A percentile compares a stretch with the other conserved stretches of the same genome.
These are phyloP conservation scores for Metarhizium brunneum DNA, from an alignment of 2,329 filamentous ascomycete species.

Conservation along the genomic window DNA sequence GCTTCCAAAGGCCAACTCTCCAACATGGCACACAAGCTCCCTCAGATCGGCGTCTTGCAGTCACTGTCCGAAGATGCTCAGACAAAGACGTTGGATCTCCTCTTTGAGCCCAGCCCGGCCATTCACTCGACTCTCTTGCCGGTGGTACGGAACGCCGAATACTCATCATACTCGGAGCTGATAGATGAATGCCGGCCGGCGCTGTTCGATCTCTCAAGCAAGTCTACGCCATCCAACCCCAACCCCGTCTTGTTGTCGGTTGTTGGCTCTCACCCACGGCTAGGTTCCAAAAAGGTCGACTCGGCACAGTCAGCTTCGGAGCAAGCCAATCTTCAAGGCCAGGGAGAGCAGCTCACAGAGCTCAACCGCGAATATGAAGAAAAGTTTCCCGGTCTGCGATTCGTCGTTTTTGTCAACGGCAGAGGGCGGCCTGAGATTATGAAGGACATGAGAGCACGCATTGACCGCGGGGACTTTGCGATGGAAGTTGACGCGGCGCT, in stretches of 20 bases:
- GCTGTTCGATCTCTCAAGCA: constrained; percentile 50
- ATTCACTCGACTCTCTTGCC: constrained; percentile 66
- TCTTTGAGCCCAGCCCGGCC: constrained; percentile 74
- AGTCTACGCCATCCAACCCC: constrained; percentile 36
- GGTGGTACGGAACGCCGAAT: constrained; percentile 45
- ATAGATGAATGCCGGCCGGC: constrained; percentile 57
- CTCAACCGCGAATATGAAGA: constrained; percentile 74
- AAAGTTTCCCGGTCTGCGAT: constrained; percentile 73
- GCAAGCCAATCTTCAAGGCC: constrained; percentile 64
- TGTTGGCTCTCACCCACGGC: constrained; percentile 70
- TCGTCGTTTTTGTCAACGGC: constrained; percentile 89
- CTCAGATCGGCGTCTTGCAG: constrained; percentile 46
- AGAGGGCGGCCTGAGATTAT: constrained; percentile 65
- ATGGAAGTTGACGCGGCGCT: constrained; percentile 66
- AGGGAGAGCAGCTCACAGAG: constrained; percentile 48
- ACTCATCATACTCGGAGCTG: constrained; percentile 59
- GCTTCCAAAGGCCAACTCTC: background rate
- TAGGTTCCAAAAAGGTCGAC: constrained; percentile 75
- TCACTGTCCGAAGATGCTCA: constrained; percentile 46
- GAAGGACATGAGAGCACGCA: constrained; percentile 69
- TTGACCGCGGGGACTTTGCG: constrained; percentile 55
- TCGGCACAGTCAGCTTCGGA: constrained; percentile 73
- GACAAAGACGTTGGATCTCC: constrained; percentile 56
- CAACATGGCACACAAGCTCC: constrained; percentile 32
- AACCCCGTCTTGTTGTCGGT: constrained; percentile 55